Evolutionary conservation across 1,284 basidiomycete species (phyloP), one percentile per base, ranked within the genome.

Genomic region (Leccinum pseudoinsigne): DNA sequence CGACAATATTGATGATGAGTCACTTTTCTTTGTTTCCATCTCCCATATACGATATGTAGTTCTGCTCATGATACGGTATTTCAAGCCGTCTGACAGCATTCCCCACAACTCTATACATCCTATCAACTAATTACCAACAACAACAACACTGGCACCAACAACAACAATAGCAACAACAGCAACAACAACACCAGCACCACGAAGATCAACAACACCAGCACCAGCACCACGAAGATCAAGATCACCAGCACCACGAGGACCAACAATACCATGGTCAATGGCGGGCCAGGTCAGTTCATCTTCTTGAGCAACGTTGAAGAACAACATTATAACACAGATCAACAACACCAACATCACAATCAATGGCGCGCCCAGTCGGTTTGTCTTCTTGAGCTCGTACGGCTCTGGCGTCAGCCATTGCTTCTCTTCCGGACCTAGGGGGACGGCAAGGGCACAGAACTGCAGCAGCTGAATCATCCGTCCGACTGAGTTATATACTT

Each of bases 261-360:
- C n/a, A 45, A 10, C 9, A 45, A 10, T 38, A 12, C 40, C 14
- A 40, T 9, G 1, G 14, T 14, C 38, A 38, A 38, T 1, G 40
- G 40, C 40, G 8, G 9, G 40, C 40, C 40, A 4, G 16, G 40
- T 40, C 40, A 5, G 9, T n/a, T 28, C 8, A 28, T n/a, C 40
- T 45, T 45, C 5, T 45, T 18, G 42, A 45, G 42, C n/a, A 18
- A 45, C 9, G n/a, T 10, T 11, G 42, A 45, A 45, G 10, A 18
- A 45, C 42, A 16, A 45, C 42, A 45, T n/a, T 1, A 45, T 45
- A 45, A 45, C 62, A 82, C 47, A 86, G 82, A 68, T 82, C 84
- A 36, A 82, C 81, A 40, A 81, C 84, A 71, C 16, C 28, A 71
- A n/a, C 40, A 34, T 71, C 57, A 50, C 57, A 0, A 72, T 45